Percentiles rank a stretch among this genome's conserved stretches.
Conservation (phyloP, 2,329 filamentous ascomycete genomes). For the Penicillium brevicompactum region DNA sequence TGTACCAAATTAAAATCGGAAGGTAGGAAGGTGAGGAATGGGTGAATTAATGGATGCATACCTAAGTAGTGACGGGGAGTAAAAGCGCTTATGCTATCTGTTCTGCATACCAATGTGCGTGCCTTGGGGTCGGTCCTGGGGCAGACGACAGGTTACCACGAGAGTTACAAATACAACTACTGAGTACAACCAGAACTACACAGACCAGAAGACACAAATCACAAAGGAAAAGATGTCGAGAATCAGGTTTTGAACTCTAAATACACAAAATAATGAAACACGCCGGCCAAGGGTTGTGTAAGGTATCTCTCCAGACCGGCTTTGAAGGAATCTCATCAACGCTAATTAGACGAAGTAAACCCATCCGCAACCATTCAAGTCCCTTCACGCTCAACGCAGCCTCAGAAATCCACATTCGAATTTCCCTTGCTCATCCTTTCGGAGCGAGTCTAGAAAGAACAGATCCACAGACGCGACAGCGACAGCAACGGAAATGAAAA, state of each 20-base stretch:
- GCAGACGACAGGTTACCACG: too few species aligned
- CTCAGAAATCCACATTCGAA: neutral
- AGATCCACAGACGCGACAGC: neutral
- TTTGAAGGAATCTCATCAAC: slow-evolving; percentile 31
- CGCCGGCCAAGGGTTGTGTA: slow-evolving; percentile 25
- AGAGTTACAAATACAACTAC: too few species aligned
- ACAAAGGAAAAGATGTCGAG: slow-evolving; percentile 29
- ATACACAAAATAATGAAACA: slow-evolving; percentile 45
- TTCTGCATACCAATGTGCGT: too few species aligned
- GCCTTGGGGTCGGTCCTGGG: too few species aligned
- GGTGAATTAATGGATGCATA: too few species aligned
- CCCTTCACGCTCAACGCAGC: neutral
- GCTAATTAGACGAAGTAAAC: slow-evolving; percentile 22
- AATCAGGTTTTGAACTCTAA: slow-evolving; percentile 44
- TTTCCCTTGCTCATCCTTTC: slow-evolving; percentile 11
- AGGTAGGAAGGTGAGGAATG: too few species aligned
- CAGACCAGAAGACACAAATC: slow-evolving; percentile 1
- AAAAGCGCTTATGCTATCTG: too few species aligned
- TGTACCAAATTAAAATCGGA: too few species aligned
- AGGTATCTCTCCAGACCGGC: slow-evolving; percentile 27
- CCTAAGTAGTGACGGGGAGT: too few species aligned
- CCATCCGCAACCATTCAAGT: neutral
- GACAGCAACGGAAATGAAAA: slow-evolving; percentile 15
- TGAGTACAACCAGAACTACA: neutral
- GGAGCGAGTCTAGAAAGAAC: slow-evolving; percentile 11